A percentile compares a stretch with the other conserved stretches of the same genome.
These are phyloP conservation scores for Neoboletus magnificus DNA, from an alignment of 768 basidiomycete species.

Conservation along the genomic window DNA sequence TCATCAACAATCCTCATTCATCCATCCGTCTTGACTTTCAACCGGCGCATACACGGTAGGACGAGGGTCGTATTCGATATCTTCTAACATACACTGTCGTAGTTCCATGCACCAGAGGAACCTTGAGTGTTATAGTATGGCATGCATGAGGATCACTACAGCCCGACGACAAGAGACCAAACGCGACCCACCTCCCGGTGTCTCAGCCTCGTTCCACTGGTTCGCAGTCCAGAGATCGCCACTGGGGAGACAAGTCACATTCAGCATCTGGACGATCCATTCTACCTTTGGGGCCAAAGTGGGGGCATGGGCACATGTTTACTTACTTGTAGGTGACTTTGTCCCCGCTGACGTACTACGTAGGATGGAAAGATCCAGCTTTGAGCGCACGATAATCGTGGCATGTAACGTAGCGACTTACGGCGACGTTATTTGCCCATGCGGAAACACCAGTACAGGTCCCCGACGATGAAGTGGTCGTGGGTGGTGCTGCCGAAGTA, in stretches of 20 bases:
- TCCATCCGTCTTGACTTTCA: background rate
- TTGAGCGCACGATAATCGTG: background rate
- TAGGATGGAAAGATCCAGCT: background rate
- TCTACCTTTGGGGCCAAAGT: too few relatives aligned
- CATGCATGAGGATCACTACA: background rate
- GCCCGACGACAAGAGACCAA: background rate
- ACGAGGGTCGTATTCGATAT: background rate
- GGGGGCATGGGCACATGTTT: too few relatives aligned
- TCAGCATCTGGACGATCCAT: background rate
- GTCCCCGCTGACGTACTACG: conserved; percentile 29
- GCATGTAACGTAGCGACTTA: conserved; percentile 21
- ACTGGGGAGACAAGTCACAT: conserved; percentile 19
- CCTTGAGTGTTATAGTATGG: conserved; percentile 29
- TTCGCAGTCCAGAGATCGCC: conserved; percentile 49
- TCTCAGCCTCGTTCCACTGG: conserved; percentile 44
- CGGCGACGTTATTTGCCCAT: conserved; percentile 39
- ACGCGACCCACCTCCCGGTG: conserved; percentile 24
- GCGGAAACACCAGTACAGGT: conserved; percentile 42
- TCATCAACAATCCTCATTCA: background rate
- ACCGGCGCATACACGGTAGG: background rate
- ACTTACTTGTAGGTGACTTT: conserved; percentile 41
- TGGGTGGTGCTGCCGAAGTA: conserved; percentile 10
- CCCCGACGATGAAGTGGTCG: conserved; percentile 25
- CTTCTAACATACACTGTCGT: conserved; percentile 47
- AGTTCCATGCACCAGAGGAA: conserved; percentile 51